These are phyloP conservation scores for Hypoxylon sp. DNA, from an alignment of 2,329 filamentous ascomycete genomes.

Conservation along the genomic window DNA sequence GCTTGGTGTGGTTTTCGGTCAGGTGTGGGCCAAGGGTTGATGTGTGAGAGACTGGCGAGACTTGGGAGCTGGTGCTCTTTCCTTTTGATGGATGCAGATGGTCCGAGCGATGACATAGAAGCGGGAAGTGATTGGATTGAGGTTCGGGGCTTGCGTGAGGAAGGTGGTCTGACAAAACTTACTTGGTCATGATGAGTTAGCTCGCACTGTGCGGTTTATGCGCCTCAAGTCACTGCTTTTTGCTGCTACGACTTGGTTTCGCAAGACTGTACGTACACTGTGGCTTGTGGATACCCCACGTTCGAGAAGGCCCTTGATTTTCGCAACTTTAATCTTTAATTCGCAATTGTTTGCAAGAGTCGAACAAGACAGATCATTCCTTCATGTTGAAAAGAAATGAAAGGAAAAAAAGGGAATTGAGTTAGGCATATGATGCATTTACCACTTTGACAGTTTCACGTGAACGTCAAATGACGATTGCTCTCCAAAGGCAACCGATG, in stretches of 20 bases:
- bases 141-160: conserved; percentile 6
- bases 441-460: not conserved
- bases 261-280: not conserved
- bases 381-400: no score
- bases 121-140: conserved; percentile 24
- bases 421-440: no score
- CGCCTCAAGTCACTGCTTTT: no score
- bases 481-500: not conserved
- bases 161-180: conserved; percentile 35
- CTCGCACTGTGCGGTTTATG: not conserved
- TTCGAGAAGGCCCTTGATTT: not conserved
- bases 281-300: not conserved
- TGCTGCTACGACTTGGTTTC: not conserved
- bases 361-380: no score
- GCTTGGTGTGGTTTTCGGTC: conserved; percentile 35
- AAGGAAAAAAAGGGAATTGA: not conserved
- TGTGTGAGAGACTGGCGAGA: conserved; percentile 25
- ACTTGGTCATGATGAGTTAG: not conserved
- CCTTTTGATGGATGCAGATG: conserved; percentile 25
- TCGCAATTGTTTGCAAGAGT: not conserved
- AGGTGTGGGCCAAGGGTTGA: conserved; percentile 38
- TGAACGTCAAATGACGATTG: not conserved
- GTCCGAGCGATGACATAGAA: conserved; percentile 25
- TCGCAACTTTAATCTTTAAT: not conserved
- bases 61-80: conserved; percentile 30